Base-by-base conservation (phyloP, 2,329 filamentous ascomycete genomes). In the Moelleriella libera region DNA sequence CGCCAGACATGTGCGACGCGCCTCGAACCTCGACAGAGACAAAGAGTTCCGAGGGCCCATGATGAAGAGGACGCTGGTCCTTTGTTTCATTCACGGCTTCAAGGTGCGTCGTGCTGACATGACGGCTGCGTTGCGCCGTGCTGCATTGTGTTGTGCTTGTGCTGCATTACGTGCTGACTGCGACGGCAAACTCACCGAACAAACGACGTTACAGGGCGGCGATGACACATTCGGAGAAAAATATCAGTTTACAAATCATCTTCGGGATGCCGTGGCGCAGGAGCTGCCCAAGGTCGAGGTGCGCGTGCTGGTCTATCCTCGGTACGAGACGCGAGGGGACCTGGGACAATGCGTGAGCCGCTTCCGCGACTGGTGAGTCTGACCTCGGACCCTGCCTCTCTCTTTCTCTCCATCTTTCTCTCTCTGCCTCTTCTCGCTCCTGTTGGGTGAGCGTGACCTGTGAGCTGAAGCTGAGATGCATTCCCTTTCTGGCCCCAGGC, bases 1-100 rank as follows among this genome's bases (percentile, higher is more conserved):
- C 21, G 21, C 21, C 21, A 3, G 21, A 21, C 21, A 21, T 21
- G 21, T 21, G 21, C 21, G 21, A 21, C 21, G 21, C 21, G 3
- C 21, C 21, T 21, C 21, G 21, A 21, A 21, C 21, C 21, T 21
- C 21, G 21, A 21, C 21, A 21, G 21, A 21, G 21, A 21, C 21
- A 21, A 21, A 21, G 21, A 21, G 21, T 21, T 21, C 3, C 34
- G 5, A 48, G 43, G 29, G 30, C 21, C 46, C 40, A 61, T 47
- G 45, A 66, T 66, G 64, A 85, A 83, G 71, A 88, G 86, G 68
- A 92, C 85, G 49, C 67, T 94, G 39, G 66, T 94, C 40, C 68
- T 94, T 50, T 85, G 84, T 60, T 92, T 92, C 63, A 86, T 92
- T 51, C 87, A 94, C 64, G 87, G 87, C 61, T 94, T 94, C 76